Conservation (phyloP, 2,329 filamentous ascomycete species). For the Microcyclosporella mali region DNA sequence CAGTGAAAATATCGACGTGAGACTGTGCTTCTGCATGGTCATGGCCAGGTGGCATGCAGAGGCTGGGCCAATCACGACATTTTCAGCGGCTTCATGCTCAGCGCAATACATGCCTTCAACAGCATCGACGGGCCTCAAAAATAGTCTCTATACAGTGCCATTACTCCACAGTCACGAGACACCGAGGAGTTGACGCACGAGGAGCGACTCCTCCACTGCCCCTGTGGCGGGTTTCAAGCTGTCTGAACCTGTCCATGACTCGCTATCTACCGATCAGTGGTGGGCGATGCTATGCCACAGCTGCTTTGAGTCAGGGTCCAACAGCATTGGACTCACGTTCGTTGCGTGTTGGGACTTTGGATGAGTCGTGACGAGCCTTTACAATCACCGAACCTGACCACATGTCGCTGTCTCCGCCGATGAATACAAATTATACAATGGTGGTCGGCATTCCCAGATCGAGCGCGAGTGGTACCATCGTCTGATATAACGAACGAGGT, state of each 20-base stretch:
- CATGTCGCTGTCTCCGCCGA: constrained; percentile 7
- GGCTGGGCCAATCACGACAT: background rate
- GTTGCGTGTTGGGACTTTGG: background rate
- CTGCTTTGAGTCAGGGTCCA: constrained; percentile 3
- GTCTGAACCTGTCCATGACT: constrained; percentile 7
- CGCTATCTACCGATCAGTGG: constrained; percentile 3
- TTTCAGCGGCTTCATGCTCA: background rate
- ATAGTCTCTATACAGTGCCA: constrained; percentile 4
- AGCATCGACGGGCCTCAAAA: background rate
- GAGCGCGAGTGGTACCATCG: constrained; percentile 1
- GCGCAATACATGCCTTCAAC: background rate
- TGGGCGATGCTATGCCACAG: constrained; percentile 8
- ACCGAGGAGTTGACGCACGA: background rate
- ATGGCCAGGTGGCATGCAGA: background rate
- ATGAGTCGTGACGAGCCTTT: constrained; percentile 4
- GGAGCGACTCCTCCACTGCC: background rate
- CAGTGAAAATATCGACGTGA: background rate
- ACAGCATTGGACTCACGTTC: constrained; percentile 5
- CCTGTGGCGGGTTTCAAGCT: constrained; percentile 1
- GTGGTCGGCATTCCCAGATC: constrained; percentile 1
- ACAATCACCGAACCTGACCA: background rate
- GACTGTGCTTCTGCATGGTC: background rate
- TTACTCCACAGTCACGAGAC: constrained; percentile 4
- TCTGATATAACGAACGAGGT: constrained; percentile 1
- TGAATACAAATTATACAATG: constrained; percentile 1